These are phyloP conservation scores for Suhomyces sp. DNA, from an alignment of 805 yeast species.

Conservation along the genomic window DNA sequence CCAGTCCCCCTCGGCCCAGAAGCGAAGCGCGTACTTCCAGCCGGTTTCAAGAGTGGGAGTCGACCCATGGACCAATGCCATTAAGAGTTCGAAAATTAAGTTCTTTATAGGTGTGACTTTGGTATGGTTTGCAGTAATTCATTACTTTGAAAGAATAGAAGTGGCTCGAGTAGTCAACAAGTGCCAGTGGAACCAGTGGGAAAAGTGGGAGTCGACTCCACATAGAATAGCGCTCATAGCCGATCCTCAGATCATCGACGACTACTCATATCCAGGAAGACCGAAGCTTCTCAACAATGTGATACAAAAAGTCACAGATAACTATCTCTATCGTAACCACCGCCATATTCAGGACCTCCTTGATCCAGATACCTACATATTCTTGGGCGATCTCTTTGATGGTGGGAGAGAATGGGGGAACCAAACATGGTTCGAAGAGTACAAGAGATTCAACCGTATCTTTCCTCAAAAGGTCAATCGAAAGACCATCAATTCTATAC, in stretches of 20 bases:
- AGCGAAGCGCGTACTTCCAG: neutral
- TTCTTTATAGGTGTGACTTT: neutral
- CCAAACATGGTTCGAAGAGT: conserved; percentile 67
- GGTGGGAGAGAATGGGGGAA: conserved; percentile 90
- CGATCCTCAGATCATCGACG: conserved; percentile 94
- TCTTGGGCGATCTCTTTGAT: conserved; percentile 90
- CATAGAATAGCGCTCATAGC: conserved; percentile 65
- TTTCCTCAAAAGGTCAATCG: conserved; percentile 57
- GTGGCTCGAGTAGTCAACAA: conserved; percentile 20
- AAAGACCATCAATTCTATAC: conserved; percentile 41
- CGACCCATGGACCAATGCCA: neutral
- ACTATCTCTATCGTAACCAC: conserved; percentile 77
- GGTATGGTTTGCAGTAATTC: conserved; percentile 27
- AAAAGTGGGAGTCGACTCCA: conserved; percentile 47
- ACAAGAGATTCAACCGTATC: conserved; percentile 59
- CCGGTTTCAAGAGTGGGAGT: neutral
- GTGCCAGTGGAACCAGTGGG: conserved; percentile 66
- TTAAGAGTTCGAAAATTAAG: neutral
- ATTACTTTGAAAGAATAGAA: conserved; percentile 31
- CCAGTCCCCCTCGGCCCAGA: neutral
- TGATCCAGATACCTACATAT: conserved; percentile 73
- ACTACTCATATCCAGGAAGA: conserved; percentile 77
- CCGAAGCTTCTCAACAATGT: conserved; percentile 48
- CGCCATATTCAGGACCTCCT: conserved; percentile 52
- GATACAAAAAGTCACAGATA: conserved; percentile 66